A percentile compares a stretch with the other conserved stretches of the same genome.
phyloP scores from a whole-genome alignment of 495 filamentous ascomycete species.

The Aspergillus leporis region DNA sequence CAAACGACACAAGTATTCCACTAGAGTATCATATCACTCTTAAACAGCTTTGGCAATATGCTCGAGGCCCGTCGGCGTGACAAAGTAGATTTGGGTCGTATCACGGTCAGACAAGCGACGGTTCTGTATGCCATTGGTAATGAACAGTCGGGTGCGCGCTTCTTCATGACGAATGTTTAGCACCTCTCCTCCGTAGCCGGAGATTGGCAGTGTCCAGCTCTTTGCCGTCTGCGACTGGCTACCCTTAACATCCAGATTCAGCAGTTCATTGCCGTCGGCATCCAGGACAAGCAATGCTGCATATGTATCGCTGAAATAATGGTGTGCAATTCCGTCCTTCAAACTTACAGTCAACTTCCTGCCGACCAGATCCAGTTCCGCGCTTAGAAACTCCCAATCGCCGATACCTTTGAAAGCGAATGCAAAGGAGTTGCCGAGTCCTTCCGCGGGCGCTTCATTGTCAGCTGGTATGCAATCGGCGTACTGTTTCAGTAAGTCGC shows the following conservation, averaged over 20 bases:
- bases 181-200: background rate
- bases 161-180: constrained; percentile 10
- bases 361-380: background rate
- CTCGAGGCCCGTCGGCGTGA: background rate
- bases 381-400: background rate
- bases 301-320: constrained; percentile 10
- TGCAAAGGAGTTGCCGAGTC: background rate
- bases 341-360: background rate
- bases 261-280: background rate
- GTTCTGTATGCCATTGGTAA: constrained; percentile 2
- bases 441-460: background rate
- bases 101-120: background rate
- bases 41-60: background rate
- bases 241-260: constrained; percentile 8
- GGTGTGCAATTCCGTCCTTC: background rate
- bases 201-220: constrained; percentile 1
- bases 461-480: constrained; percentile 3
- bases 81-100: background rate
- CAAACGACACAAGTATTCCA: too few species aligned
- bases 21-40: too few species aligned
- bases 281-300: background rate
- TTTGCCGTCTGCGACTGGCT: background rate
- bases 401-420: background rate
- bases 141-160: background rate
- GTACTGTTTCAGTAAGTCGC: background rate